Base-by-base conservation (phyloP, 768 basidiomycete genomes). In the Mycena venus region DNA sequence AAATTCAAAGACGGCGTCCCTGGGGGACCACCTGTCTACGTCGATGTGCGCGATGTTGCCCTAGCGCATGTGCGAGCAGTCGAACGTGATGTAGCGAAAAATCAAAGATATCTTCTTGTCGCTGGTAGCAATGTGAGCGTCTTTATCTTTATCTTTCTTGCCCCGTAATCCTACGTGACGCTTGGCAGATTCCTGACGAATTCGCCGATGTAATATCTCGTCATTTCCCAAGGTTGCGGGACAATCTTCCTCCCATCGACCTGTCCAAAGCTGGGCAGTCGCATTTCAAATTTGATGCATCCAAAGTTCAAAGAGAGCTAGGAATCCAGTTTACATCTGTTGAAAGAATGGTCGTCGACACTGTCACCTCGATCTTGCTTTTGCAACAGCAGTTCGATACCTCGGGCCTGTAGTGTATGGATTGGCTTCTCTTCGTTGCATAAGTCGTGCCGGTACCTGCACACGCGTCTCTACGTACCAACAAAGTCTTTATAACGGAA, bases 21-120 rank as follows among this genome's bases (percentile, higher is more conserved):
- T 3, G 55, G 59, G n/a, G 73, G 73, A 0, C 70, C 68, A 2
- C 73, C 73, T 19, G 40, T 70, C 14, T 73, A 60, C 38, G 75
- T 73, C 58, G 85, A 86, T 74, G 84, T 83, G 3, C 78, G 84
- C 32, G 85, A 86, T 60, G 82, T 83, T 53, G 85, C 84, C 0
- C 53, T 66, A 6, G 74, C 82, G 14, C 80, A 81, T 68, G 75
- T 85, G 31, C 75, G 79, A 2, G 79, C 80, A 3, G 73, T 81
- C 60, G 68, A 75, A 56, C 63, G 53, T 21, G 58, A 65, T 17
- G 55, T 10, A 19, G 73, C 74, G 44, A 40, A 59, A 40, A 64
- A 70, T 21, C 74, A 75, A 21, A 62, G 70, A 27, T 75, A 75
- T 34, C 74, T 75, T 7, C 73, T 72, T 70, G 62, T 75, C 56